phyloP scores from a whole-genome alignment of 2,329 filamentous ascomycete species.

The Chalaropsis thielavioides region DNA sequence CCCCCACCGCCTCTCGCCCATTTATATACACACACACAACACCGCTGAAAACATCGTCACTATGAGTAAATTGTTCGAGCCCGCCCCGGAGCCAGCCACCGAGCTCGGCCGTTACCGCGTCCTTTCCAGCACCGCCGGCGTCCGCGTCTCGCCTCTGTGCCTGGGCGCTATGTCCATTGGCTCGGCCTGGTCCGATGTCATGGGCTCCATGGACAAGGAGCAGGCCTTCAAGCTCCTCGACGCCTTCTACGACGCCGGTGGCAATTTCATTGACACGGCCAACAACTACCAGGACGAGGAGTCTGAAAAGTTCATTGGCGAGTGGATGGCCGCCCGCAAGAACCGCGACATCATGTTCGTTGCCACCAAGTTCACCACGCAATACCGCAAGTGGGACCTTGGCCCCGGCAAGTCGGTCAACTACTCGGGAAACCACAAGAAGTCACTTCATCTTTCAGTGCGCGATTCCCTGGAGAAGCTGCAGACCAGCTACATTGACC shows the following conservation, averaged over 20 bases:
- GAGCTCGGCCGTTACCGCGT: constrained; percentile 39
- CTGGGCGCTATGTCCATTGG: constrained; percentile 42
- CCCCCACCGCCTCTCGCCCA: too few species aligned
- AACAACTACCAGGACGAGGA: constrained; percentile 44
- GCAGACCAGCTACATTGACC: constrained; percentile 31
- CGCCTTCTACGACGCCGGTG: constrained; percentile 40
- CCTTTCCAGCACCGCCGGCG: constrained; percentile 34
- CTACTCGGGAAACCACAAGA: constrained; percentile 31
- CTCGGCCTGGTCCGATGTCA: constrained; percentile 28
- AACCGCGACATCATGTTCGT: constrained; percentile 40
- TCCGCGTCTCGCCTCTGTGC: constrained; percentile 37
- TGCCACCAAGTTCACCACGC: constrained; percentile 41
- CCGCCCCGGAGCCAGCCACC: constrained; percentile 25
- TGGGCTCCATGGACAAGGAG: constrained; percentile 42
- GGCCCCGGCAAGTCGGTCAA: constrained; percentile 30
- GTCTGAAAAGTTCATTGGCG: constrained; percentile 44
- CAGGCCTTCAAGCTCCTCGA: constrained; percentile 43
- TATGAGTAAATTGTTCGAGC: too few species aligned
- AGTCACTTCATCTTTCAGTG: constrained; percentile 30
- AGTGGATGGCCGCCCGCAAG: constrained; percentile 36
- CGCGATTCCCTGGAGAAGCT: constrained; percentile 32
- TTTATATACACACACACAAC: too few species aligned
- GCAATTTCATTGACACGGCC: constrained; percentile 55
- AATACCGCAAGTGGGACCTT: constrained; percentile 28
- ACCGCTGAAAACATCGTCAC: too few species aligned